Base-by-base conservation (phyloP, 176 grass and related monocot species). In the Juncus inflexus region DNA sequence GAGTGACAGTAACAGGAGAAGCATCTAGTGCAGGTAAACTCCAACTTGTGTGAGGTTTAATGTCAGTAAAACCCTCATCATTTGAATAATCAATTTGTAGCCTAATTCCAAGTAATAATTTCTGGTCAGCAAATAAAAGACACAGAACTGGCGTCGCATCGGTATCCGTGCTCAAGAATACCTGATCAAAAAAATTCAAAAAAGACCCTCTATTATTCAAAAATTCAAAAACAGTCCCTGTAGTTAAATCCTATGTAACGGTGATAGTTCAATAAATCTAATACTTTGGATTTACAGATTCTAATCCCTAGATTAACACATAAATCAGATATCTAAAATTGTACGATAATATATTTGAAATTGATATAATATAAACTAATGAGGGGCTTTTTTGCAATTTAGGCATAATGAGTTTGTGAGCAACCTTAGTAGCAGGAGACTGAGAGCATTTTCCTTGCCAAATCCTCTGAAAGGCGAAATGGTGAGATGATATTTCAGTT, bases 161-260 rank as follows among this genome's bases (percentile, higher is more conserved):
- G 57, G 91, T 88, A 88, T 96, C 91, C 69, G 84, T 91, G 60
- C 84, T 78, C 80, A 91, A 70, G 74, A 96, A 96, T 62, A 91
- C 87, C 91, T 96, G 81, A 72, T 65, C 41, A 53, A 66, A 55
- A 61, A 41, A 71, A 38, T 57, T 81, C 19, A 28, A 28, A 28
- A 28, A 28, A 28, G 19, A 28, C 19, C 19, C 19, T 1, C 1
- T 1, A 28, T 28, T 28, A 28, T 28, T 28, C 19, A 28, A 28
- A 28, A 28, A 28, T 28, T 28, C 19, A 28, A 28, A 28, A 28
- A 28, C 1, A 28, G 19, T 28, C 0, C 19, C n/a, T n/a, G n/a
- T n/a, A n/a, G n/a, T n/a, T n/a, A n/a, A 28, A 28, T 28, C 19
- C 19, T 28, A 28, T 28, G 19, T 28, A 28, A 28, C 19, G 19